Percentiles rank a stretch among this genome's conserved stretches.
phyloP scores from a whole-genome alignment of 768 basidiomycete genomes.

The Kwoniella mangroviensis region DNA sequence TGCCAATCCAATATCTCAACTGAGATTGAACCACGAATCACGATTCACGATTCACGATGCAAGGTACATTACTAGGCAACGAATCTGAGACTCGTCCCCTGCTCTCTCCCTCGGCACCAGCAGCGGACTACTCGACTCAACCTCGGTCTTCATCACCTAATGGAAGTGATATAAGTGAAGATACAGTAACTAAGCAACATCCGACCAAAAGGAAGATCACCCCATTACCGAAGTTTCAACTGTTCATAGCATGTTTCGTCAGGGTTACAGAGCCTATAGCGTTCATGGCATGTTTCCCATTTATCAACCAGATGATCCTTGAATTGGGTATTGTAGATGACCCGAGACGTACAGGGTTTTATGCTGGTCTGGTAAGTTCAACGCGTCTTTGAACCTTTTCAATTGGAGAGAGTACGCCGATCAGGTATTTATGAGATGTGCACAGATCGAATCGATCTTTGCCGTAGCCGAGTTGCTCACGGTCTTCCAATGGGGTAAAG shows the following conservation, averaged over 20 bases:
- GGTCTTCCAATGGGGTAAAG: conserved; percentile 47
- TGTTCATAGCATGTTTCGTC: conserved; percentile 43
- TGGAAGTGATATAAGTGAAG: not conserved
- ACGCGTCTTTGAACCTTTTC: no score
- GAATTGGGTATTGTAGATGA: conserved; percentile 41
- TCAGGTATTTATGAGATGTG: no score
- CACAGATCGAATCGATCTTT: conserved; percentile 49
- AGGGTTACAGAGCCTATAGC: conserved; percentile 43
- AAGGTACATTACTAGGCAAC: conserved; percentile 18
- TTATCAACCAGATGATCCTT: conserved; percentile 50
- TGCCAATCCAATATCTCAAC: no score
- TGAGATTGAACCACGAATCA: no score
- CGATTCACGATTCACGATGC: conserved; percentile 7
- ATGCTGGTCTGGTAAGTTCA: conserved; percentile 46
- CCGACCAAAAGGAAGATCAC: conserved; percentile 24
- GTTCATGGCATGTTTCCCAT: conserved; percentile 47
- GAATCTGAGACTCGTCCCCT: conserved; percentile 22
- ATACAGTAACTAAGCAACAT: not conserved
- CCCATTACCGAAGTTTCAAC: conserved; percentile 44
- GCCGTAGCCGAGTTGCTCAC: conserved; percentile 45
- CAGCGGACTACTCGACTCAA: conserved; percentile 1
- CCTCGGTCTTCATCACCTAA: not conserved
- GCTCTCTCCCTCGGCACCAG: not conserved
- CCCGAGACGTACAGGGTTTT: conserved; percentile 39
- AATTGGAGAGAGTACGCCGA: no score